Percentiles rank a stretch among this genome's conserved stretches.
Conservation (phyloP, 2,329 filamentous ascomycete genomes). For the Ophiostoma australiae region DNA sequence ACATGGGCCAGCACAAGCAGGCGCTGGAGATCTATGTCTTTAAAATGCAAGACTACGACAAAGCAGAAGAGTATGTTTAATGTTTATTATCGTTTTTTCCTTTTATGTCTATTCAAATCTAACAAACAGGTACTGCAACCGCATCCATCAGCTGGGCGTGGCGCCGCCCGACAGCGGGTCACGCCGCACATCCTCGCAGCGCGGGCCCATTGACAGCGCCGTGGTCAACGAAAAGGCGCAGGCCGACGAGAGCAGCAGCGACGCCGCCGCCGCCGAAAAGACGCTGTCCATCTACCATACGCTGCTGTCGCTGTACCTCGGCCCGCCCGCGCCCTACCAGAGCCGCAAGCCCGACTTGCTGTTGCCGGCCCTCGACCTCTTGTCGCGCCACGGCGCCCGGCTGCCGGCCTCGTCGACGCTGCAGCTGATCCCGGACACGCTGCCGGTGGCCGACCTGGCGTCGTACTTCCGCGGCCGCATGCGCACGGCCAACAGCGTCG, state of each 20-base stretch:
- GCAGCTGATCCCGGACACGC: constrained; percentile 72
- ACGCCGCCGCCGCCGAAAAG: neutral
- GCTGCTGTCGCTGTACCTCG: constrained; percentile 82
- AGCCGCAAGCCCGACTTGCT: constrained; percentile 54
- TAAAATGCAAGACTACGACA: constrained; percentile 77
- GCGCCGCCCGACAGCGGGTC: neutral
- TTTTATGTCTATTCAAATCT: constrained; percentile 17
- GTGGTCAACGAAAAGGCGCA: constrained; percentile 48
- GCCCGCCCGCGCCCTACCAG: constrained; percentile 64
- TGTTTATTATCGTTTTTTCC: neutral
- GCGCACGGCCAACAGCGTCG: constrained; percentile 72
- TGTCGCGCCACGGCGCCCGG: constrained; percentile 89
- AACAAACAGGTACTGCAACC: constrained; percentile 72
- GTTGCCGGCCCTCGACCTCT: constrained; percentile 73
- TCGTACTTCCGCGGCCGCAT: constrained; percentile 91
- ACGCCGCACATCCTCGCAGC: neutral
- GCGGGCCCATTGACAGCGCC: neutral
- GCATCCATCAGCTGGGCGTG: constrained; percentile 51
- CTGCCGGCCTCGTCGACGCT: constrained; percentile 83
- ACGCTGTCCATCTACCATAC: constrained; percentile 73
- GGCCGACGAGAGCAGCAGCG: constrained; percentile 13
- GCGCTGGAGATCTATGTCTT: constrained; percentile 98
- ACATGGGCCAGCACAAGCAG: constrained; percentile 93
- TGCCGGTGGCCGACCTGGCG: constrained; percentile 74
- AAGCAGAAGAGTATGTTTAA: constrained; percentile 78